Evolutionary conservation across 352 stramenopile genomes (phyloP), one percentile per base, ranked within the genome.

Genomic region (Globisporangium echinulatum): DNA sequence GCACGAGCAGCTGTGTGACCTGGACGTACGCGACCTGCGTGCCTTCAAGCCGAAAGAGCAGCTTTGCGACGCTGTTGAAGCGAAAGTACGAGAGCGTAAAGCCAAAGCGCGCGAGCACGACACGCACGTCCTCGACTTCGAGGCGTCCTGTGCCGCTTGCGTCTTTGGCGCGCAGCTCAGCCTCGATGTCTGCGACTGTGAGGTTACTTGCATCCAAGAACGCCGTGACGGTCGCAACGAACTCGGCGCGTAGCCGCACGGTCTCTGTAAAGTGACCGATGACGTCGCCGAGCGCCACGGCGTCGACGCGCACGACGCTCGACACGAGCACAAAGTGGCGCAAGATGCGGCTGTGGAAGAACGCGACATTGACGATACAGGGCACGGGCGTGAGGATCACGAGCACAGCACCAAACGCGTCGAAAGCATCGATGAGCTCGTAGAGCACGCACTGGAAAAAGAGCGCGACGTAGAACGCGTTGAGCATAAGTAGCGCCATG

Each of bases 381-480:
- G 82, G 79, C 1, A 91, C 48, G 2, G 73, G 54, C 1, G 83
- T 37, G 0, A 65, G 56, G 10, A 72, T 37, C 1, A 72, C 17
- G 0, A 74, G 33, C 3, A 76, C 4, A 11, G 64, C 25, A 4
- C 61, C 66, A 6, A 66, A 67, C 9, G 65, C 58, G 15, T 52
- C 47, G 38, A 63, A 68, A 14, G 71, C 40, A 11, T 54, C 37
- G 6, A 69, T 58, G 37, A 79, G 68, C n/a, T 86, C 64, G 63
- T 87, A 87, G 17, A 88, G 60, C 0, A 85, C 66, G 49, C 79
- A 89, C 55, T 89, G 79, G 10, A 77, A 59, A n/a, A 89, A 61
- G 14, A 89, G 66, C 19, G 75, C 79, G 15, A 76, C 59, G 67
- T 79, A 89, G 43, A 91, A 78, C 0, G 72, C 82, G 54, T 91